Evolutionary conservation across 2,329 filamentous ascomycete species (phyloP), one percentile per base, ranked within the genome.

Genomic region (Tolypocladium guangdongense): DNA sequence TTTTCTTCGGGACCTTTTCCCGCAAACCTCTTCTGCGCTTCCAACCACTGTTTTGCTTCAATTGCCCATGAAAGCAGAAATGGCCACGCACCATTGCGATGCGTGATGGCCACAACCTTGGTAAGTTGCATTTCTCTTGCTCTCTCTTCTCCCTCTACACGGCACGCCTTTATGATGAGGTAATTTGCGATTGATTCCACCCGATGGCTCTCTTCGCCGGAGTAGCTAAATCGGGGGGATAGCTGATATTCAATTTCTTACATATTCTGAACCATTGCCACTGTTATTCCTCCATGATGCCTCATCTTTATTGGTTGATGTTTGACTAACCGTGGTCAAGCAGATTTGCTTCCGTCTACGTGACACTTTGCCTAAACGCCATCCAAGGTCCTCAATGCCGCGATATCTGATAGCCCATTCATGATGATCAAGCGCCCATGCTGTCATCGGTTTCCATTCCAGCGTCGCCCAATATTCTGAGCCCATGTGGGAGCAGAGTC

Each of bases 161-260:
- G 45, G 36, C 33, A 27, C 41, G 55, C 55, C 58, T 68, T 63
- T 63, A 86, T 88, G 91, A 96, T 95, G 90, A 87, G 78, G 88
- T 70, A 96, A 96, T 96, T 96, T 96, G 90, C 91, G 90, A 92
- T 92, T 95, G 90, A 96, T 87, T 81, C 78, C 75, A 71, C 72
- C 72, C 76, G 83, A 83, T 91, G 90, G 89, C 79, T 76, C 87
- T 83, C 90, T 86, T 74, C 87, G 90, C 91, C 90, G 82, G 90
- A 83, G 88, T 80, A 77, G 87, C 85, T 80, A 86, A 85, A 90
- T 84, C 86, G 78, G 74, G 68, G 74, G 75, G 80, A 75, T 69
- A 81, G 71, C 77, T 95, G 90, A 96, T 87, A 95, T 88, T 90
- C 74, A 84, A 68, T 83, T 83, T 92, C 90, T 96, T 96, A 96